phyloP scores from a whole-genome alignment of 176 grass and related monocot species.

The Ensete glaucum region DNA sequence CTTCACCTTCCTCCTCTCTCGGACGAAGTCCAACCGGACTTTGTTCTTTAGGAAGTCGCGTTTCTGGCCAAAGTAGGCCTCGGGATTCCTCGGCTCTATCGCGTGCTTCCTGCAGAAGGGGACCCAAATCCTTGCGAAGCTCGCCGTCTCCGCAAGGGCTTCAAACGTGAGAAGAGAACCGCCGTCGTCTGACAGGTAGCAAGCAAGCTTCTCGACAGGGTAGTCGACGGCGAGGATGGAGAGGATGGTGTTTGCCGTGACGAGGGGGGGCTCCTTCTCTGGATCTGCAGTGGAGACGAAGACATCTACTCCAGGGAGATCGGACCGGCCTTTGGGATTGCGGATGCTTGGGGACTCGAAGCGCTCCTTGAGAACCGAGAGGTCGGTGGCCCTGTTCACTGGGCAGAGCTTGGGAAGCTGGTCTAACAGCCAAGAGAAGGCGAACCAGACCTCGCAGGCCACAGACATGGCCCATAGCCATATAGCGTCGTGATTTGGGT shows the following conservation, averaged over 20 bases:
- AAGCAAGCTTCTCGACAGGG: conserved; percentile 84
- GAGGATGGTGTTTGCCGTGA: conserved; percentile 88
- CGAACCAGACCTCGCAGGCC: conserved; percentile 81
- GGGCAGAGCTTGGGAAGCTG: conserved; percentile 87
- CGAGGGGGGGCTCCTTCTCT: conserved; percentile 83
- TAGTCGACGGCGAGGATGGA: conserved; percentile 92
- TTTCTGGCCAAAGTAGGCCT: conserved; percentile 71
- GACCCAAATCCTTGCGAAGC: conserved; percentile 68
- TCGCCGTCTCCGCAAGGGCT: conserved; percentile 73
- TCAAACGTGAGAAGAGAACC: conserved; percentile 84
- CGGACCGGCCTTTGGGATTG: conserved; percentile 83
- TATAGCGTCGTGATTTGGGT: conserved; percentile 66
- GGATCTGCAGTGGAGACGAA: conserved; percentile 90
- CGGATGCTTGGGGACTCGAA: conserved; percentile 65
- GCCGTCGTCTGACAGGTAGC: conserved; percentile 86
- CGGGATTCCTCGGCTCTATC: conserved; percentile 64
- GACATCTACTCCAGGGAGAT: conserved; percentile 70
- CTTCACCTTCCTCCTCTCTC: conserved; percentile 79
- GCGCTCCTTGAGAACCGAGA: conserved; percentile 50
- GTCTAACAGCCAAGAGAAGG: conserved; percentile 95
- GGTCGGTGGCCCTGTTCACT: conserved; percentile 59
- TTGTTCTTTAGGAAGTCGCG: conserved; percentile 74
- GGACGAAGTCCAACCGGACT: conserved; percentile 65
- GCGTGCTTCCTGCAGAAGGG: conserved; percentile 87
- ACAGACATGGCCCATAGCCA: conserved; percentile 86